Percentiles rank a stretch among this genome's conserved stretches.
Evolutionary conservation across 2,329 filamentous ascomycete genomes (phyloP).

Genomic region (Neurospora sp.): DNA sequence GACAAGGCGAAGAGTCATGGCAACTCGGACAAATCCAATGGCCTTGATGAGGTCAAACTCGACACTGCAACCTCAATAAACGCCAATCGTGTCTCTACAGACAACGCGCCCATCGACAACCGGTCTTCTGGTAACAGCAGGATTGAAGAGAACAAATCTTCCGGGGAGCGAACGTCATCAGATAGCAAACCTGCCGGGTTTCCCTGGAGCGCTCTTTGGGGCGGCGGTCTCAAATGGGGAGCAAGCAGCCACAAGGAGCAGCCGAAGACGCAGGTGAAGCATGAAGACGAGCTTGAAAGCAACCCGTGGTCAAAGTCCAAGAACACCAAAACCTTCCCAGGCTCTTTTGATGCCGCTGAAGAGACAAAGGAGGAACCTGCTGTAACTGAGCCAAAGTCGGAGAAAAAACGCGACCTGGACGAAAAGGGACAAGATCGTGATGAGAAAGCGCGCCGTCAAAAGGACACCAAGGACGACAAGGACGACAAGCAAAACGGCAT

Average conservation of each 20-base stretch:
- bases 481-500: constrained; percentile 37
- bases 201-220: neutral
- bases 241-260: neutral
- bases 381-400: constrained; percentile 31
- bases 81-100: neutral
- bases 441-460: constrained; percentile 1
- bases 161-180: neutral
- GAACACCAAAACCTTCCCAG: constrained; percentile 31
- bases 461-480: constrained; percentile 28
- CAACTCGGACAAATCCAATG: neutral
- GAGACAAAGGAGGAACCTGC: constrained; percentile 24
- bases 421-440: constrained; percentile 32
- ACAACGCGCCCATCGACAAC: neutral
- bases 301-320: constrained; percentile 48
- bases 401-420: constrained; percentile 25
- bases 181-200: neutral
- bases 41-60: neutral
- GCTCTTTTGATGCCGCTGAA: constrained; percentile 39
- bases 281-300: constrained; percentile 28
- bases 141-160: neutral
- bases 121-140: neutral
- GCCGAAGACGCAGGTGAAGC: constrained; percentile 19
- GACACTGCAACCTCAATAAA: neutral
- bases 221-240: neutral
- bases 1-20: neutral